These are phyloP conservation scores for Termitomyces sp. DNA, from an alignment of 768 basidiomycete genomes.

Conservation along the genomic window DNA sequence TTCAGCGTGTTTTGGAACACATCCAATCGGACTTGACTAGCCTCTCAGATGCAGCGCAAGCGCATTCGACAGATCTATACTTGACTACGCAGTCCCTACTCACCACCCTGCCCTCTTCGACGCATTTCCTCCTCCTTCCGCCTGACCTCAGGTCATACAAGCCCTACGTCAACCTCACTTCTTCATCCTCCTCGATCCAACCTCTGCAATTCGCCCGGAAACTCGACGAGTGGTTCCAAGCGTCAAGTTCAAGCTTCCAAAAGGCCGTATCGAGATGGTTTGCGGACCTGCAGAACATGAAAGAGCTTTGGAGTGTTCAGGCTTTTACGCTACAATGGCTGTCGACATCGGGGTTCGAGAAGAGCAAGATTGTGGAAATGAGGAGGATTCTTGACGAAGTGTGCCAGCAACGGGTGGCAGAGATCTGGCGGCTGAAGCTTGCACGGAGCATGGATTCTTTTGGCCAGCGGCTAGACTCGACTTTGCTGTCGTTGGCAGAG, in stretches of 20 bases:
- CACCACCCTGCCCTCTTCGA: conserved; percentile 70
- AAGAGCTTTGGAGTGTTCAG: conserved; percentile 70
- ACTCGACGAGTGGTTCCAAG: conserved; percentile 59
- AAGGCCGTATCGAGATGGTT: conserved; percentile 52
- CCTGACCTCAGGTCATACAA: conserved; percentile 67
- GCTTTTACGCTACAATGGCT: conserved; percentile 44
- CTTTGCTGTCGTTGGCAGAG: conserved; percentile 27
- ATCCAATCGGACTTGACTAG: conserved; percentile 49
- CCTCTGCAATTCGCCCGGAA: conserved; percentile 36
- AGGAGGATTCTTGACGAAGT: conserved; percentile 43
- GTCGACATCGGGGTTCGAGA: conserved; percentile 35
- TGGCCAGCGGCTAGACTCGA: conserved; percentile 30
- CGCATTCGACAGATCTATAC: conserved; percentile 47
- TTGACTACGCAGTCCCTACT: conserved; percentile 68
- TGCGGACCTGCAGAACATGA: conserved; percentile 46
- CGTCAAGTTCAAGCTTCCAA: conserved; percentile 40
- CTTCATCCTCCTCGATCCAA: conserved; percentile 48
- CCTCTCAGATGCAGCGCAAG: conserved; percentile 11
- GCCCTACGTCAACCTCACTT: conserved; percentile 74
- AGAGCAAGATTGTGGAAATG: conserved; percentile 40
- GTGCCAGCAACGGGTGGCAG: conserved; percentile 45
- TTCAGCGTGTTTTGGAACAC: conserved; percentile 48
- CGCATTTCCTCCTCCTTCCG: conserved; percentile 77
- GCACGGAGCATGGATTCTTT: conserved; percentile 40
- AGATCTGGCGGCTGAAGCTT: conserved; percentile 54